A percentile compares a stretch with the other conserved stretches of the same genome.
These are phyloP conservation scores for Earliella scabrosa DNA, from an alignment of 1,284 basidiomycete species.

Conservation along the genomic window DNA sequence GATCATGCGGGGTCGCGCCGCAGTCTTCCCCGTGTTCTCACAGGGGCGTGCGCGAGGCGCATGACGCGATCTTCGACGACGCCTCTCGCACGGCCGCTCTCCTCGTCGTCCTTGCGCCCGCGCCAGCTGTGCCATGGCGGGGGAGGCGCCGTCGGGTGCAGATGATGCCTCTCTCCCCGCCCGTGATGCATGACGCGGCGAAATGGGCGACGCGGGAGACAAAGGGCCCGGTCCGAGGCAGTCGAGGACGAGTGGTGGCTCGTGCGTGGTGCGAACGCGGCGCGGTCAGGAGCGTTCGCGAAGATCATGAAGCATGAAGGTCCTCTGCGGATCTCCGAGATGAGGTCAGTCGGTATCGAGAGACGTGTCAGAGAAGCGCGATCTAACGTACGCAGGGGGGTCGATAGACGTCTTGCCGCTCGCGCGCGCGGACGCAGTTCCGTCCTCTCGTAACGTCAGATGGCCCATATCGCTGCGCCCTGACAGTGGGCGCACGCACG, in stretches of 20 bases:
- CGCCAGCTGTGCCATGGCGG: no score
- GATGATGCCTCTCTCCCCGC: background rate
- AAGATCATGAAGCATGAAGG: conserved; percentile 11
- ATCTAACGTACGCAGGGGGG: conserved; percentile 10
- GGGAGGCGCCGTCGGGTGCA: background rate
- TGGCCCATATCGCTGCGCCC: background rate
- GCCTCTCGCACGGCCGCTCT: no score
- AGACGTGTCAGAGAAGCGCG: background rate
- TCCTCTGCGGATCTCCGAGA: conserved; percentile 7
- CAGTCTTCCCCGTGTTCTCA: conserved; percentile 13
- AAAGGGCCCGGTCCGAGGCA: background rate
- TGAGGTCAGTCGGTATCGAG: conserved; percentile 7
- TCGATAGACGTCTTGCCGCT: conserved; percentile 3
- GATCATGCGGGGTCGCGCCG: conserved; percentile 7
- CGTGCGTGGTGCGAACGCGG: background rate
- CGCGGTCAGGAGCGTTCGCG: conserved; percentile 1
- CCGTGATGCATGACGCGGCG: no score
- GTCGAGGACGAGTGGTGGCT: background rate
- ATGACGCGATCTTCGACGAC: conserved; percentile 14
- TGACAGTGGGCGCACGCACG: background rate
- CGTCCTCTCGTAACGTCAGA: conserved; percentile 3
- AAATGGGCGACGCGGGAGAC: no score
- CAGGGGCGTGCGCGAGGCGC: conserved; percentile 1
- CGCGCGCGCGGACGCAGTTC: conserved; percentile 6
- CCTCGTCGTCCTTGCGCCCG: no score